These are phyloP conservation scores for Centaurea solstitialis DNA, from an alignment of 129 eudicot genomes.

Conservation along the genomic window DNA sequence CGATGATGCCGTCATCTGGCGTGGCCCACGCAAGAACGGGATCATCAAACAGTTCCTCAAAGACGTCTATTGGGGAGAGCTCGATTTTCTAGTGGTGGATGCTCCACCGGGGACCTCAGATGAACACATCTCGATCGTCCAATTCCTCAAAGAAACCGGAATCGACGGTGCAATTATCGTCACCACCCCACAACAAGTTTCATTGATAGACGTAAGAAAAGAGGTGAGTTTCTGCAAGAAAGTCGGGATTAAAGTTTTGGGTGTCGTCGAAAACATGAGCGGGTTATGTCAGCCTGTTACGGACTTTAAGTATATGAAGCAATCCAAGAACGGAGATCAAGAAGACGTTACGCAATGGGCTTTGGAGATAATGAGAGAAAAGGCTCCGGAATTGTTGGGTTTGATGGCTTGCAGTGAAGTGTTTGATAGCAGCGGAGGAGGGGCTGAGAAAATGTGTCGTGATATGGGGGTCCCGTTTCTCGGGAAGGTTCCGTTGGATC, in stretches of 20 bases:
- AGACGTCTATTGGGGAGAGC: constrained; percentile 93
- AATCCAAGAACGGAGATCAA: constrained; percentile 49
- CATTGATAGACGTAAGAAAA: constrained; percentile 84
- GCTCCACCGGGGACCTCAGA: constrained; percentile 99
- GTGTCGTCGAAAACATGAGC: constrained; percentile 96
- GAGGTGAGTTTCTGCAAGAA: constrained; percentile 89
- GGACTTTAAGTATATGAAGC: constrained; percentile 54
- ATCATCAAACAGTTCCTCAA: constrained; percentile 80
- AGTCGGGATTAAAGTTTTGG: constrained; percentile 72
- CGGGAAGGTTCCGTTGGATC: constrained; percentile 86
- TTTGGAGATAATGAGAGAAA: constrained; percentile 50
- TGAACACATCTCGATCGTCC: constrained; percentile 86
- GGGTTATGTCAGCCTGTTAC: constrained; percentile 64
- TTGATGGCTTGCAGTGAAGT: constrained; percentile 65
- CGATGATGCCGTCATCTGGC: constrained; percentile 86
- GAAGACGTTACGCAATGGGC: constrained; percentile 62
- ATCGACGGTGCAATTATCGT: constrained; percentile 92
- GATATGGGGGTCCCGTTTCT: constrained; percentile 88
- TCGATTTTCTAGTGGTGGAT: constrained; percentile 84
- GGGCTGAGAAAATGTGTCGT: constrained; percentile 73
- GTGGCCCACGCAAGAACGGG: constrained; percentile 93
- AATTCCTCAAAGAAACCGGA: constrained; percentile 80
- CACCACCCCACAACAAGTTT: constrained; percentile 95
- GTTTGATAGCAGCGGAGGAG: constrained; percentile 87
- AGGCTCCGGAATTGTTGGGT: constrained; percentile 72